Base-by-base conservation (phyloP, 371 early-diverging fungal genomes). In the Coemansia sp. region DNA sequence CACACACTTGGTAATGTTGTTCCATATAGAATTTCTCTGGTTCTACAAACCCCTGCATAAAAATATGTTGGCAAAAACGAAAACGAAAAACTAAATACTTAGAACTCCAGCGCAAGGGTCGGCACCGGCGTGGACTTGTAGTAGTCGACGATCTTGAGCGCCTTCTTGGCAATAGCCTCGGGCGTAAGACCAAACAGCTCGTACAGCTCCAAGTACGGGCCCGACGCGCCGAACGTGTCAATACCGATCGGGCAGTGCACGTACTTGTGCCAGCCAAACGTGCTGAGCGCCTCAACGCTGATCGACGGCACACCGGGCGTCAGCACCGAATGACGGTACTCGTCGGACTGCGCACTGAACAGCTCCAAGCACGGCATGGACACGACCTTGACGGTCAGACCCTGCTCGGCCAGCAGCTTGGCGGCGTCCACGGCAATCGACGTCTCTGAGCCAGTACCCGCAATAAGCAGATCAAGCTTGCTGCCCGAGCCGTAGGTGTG, bases 381-480 rank as follows among this genome's bases (percentile, higher is more conserved):
- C 39, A 99, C 97, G 42, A 99, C 89, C 65, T 94, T 92, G 28
- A 91, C 87, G 18, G 79, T 67, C 28, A 81, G 59, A 3, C 56
- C 63, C 16, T 78, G 80, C 60, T 85, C 81, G 33, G 81, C 80
- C 33, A 98, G 84, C 48, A 83, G 67, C 69, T 91, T 85, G 59
- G 94, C 93, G 11, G 95, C 86, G 39, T 94, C 93, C 21, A 96
- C 89, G 62, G 90, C 89, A 53, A 99, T 86, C 58, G 88, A 87
- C 5, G 96, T 92, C 83, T 99, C 99, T 18, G 99, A 96, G 51
- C 99, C 99, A 18, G 99, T 96, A 42, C 91, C 96, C 9, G 93
- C 86, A 26, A 99, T 82, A 44, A 89, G 86, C 62, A 96, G 82
- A 51, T 91, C 81, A 2, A 86, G 85, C 47, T 81, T 78, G 21